A percentile compares a stretch with the other conserved stretches of the same genome.
These are phyloP conservation scores for Phytophthora fragariaefolia DNA, from an alignment of 352 stramenopile species.

Conservation along the genomic window DNA sequence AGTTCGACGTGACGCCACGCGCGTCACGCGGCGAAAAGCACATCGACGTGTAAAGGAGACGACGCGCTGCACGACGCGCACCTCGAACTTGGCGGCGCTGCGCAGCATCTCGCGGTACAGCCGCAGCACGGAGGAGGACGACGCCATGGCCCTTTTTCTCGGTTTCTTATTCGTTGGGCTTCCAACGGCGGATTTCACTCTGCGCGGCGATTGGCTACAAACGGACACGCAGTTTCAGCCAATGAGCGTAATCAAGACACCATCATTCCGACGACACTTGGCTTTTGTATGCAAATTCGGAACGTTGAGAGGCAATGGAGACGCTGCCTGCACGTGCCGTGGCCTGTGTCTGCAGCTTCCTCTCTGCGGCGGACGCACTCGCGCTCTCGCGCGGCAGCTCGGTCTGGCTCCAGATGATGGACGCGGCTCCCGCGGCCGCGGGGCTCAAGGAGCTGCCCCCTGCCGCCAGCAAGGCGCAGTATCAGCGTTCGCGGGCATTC, in stretches of 20 bases:
- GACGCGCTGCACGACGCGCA: slow-evolving; percentile 18
- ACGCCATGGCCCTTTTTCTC: slow-evolving; percentile 24
- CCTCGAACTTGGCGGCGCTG: slow-evolving; percentile 59
- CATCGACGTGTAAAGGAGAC: background rate
- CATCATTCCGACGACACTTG: background rate
- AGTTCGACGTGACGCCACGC: background rate
- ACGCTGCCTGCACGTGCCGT: background rate
- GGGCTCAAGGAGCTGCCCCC: background rate
- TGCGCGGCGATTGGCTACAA: background rate
- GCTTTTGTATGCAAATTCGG: background rate
- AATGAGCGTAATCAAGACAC: slow-evolving; percentile 7
- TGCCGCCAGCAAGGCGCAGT: slow-evolving; percentile 7
- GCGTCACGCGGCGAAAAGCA: background rate
- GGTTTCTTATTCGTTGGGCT: background rate
- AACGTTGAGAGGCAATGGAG: background rate
- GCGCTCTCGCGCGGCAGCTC: slow-evolving; percentile 24
- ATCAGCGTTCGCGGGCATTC: slow-evolving; percentile 10
- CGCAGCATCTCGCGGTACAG: slow-evolving; percentile 70
- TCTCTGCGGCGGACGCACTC: slow-evolving; percentile 20
- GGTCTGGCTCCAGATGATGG: slow-evolving; percentile 7
- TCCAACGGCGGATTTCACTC: slow-evolving; percentile 15
- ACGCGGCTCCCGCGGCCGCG: background rate
- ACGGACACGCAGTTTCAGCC: background rate
- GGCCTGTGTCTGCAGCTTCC: slow-evolving; percentile 13
- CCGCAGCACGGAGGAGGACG: slow-evolving; percentile 50